Conservation (phyloP, 345 rosid species). For the Fremontodendron californicum region DNA sequence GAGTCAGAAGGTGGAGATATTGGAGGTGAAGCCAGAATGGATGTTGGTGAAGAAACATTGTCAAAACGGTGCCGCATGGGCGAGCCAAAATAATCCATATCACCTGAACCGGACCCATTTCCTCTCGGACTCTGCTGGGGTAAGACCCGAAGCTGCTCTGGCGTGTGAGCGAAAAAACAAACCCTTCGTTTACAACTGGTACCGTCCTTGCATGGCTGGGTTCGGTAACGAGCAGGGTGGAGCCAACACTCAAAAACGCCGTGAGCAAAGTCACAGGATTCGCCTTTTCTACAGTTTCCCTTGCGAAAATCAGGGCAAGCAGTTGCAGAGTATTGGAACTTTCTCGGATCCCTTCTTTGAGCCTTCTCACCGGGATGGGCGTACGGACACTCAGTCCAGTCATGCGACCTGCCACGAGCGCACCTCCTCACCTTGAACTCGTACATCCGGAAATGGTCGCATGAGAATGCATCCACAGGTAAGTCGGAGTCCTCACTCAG, state of each 20-base stretch:
- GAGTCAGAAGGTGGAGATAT: slow-evolving; percentile 46
- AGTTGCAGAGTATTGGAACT: slow-evolving; percentile 47
- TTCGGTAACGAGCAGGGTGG: slow-evolving; percentile 76
- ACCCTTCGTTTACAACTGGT: slow-evolving; percentile 57
- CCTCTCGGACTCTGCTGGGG: slow-evolving; percentile 36
- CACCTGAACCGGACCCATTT: slow-evolving; percentile 27
- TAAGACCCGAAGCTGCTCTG: slow-evolving; percentile 62
- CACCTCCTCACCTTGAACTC: slow-evolving; percentile 60
- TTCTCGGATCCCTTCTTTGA: slow-evolving; percentile 56
- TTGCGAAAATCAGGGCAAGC: slow-evolving; percentile 68
- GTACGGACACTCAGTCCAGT: slow-evolving; percentile 77
- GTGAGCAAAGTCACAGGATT: slow-evolving; percentile 49
- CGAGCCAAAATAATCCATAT: slow-evolving; percentile 33
- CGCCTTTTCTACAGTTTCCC: slow-evolving; percentile 56
- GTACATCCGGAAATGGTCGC: slow-evolving; percentile 68
- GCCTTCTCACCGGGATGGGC: slow-evolving; percentile 74
- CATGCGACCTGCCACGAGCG: slow-evolving; percentile 56
- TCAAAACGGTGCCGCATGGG: slow-evolving; percentile 31
- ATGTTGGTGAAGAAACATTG: slow-evolving; percentile 44
- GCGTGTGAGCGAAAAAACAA: slow-evolving; percentile 82
- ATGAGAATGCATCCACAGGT: slow-evolving; percentile 45
- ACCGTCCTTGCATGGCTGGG: slow-evolving; percentile 86
- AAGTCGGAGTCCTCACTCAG: slow-evolving; percentile 33
- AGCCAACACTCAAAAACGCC: slow-evolving; percentile 96
- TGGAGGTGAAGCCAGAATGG: slow-evolving; percentile 42